Percentiles rank a stretch among this genome's conserved stretches.
phyloP scores from a whole-genome alignment of 2,329 filamentous ascomycete genomes.

The Fusarium pininemorale region DNA sequence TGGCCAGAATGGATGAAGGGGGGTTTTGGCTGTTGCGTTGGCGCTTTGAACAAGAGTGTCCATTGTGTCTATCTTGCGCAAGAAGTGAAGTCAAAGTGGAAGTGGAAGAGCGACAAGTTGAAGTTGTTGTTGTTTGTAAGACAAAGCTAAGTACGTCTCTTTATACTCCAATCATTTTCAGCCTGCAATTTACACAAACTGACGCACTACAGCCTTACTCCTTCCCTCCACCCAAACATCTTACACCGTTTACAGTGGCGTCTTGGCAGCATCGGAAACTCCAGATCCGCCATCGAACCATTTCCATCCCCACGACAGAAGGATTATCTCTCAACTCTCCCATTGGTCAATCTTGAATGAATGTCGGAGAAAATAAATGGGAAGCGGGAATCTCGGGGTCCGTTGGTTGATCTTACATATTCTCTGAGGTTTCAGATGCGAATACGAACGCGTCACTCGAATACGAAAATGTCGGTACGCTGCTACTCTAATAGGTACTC shows the following conservation, averaged over 20 bases:
- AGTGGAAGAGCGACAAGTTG: neutral
- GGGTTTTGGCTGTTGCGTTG: conserved; percentile 9
- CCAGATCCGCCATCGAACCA: conserved; percentile 36
- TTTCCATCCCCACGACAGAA: neutral
- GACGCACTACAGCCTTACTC: neutral
- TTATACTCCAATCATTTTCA: neutral
- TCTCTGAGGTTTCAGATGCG: neutral
- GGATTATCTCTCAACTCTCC: neutral
- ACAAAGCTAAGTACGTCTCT: neutral
- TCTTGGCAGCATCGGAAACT: conserved; percentile 28
- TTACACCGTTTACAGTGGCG: neutral
- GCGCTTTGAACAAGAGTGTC: conserved; percentile 5
- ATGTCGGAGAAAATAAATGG: neutral
- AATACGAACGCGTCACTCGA: conserved; percentile 29
- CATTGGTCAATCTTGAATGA: conserved; percentile 1
- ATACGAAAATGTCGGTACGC: neutral
- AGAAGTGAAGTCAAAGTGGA: neutral
- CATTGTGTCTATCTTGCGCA: conserved; percentile 9
- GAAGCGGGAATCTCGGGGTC: conserved; percentile 9
- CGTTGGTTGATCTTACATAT: neutral
- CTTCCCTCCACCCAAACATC: neutral
- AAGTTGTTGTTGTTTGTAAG: neutral
- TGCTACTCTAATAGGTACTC: too few relatives aligned
- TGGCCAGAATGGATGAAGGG: conserved; percentile 76
- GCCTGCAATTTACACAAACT: neutral